phyloP scores from a whole-genome alignment of 495 filamentous ascomycete species.

The Hypoxylon lienhwacheense region DNA sequence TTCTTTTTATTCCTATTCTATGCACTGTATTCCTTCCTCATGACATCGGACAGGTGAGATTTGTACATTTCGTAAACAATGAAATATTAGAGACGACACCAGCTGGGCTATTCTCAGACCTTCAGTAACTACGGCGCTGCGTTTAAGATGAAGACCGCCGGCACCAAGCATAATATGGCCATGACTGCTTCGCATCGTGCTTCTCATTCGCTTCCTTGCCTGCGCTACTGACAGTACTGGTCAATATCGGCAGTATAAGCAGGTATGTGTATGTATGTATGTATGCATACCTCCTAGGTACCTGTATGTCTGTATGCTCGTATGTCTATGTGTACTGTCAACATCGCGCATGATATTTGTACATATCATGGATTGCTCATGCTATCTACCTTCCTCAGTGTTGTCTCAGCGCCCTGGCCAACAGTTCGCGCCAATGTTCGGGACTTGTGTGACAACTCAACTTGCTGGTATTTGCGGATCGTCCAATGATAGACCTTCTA shows the following conservation, averaged over 20 bases:
- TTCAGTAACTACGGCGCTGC: not conserved
- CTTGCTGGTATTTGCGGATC: constrained; percentile 13
- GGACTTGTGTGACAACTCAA: constrained; percentile 40
- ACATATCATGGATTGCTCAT: constrained; percentile 3
- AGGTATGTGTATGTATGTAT: not conserved
- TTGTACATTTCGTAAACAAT: constrained; percentile 33
- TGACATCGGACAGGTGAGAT: constrained; percentile 12
- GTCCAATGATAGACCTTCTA: constrained; percentile 11
- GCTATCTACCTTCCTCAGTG: too few species aligned
- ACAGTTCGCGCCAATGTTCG: constrained; percentile 44
- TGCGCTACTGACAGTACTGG: not conserved
- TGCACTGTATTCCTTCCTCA: constrained; percentile 25
- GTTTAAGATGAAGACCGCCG: not conserved
- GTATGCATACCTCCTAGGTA: too few species aligned
- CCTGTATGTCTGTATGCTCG: not conserved
- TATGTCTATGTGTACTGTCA: constrained; percentile 9
- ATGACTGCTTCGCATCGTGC: not conserved
- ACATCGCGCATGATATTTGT: constrained; percentile 4
- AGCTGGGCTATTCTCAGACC: not conserved
- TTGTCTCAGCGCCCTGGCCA: constrained; percentile 48
- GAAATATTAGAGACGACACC: constrained; percentile 17
- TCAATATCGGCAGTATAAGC: too few species aligned
- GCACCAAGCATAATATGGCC: not conserved
- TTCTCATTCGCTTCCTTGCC: constrained; percentile 9
- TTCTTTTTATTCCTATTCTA: constrained; percentile 21